Conservation (phyloP, 352 stramenopile species). For the Globisporangium rhizosaccharum region DNA sequence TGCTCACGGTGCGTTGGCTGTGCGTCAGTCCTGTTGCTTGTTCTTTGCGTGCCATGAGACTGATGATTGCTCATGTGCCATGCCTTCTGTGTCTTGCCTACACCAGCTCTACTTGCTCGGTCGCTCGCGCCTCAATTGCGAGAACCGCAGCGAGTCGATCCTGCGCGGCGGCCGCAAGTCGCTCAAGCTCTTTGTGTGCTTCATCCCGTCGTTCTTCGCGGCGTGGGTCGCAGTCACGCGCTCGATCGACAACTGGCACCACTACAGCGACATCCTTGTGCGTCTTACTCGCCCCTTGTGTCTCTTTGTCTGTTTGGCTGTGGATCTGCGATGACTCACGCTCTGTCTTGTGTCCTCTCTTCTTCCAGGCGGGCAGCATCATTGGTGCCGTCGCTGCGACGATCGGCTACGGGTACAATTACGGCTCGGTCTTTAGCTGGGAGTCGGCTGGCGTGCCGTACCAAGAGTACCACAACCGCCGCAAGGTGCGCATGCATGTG, state of each 20-base stretch:
- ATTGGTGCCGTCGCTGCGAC: constrained; percentile 52
- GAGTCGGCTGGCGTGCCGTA: constrained; percentile 25
- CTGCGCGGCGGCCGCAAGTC: constrained; percentile 49
- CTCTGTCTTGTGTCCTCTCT: background rate
- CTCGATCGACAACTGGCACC: constrained; percentile 83
- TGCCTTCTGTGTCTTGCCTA: too few species aligned
- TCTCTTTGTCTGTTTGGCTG: background rate
- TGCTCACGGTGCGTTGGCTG: constrained; percentile 43
- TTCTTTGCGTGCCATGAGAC: constrained; percentile 1
- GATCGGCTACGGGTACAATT: constrained; percentile 66
- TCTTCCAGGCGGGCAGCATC: constrained; percentile 40
- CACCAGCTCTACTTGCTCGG: constrained; percentile 63
- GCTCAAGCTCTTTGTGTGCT: constrained; percentile 66
- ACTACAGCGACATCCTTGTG: constrained; percentile 79
- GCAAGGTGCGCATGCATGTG: constrained; percentile 23
- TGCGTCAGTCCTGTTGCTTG: constrained; percentile 2
- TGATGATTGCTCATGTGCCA: too few species aligned
- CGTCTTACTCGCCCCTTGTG: constrained; percentile 1
- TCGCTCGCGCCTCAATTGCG: constrained; percentile 50
- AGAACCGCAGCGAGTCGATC: constrained; percentile 40
- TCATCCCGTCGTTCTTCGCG: constrained; percentile 48
- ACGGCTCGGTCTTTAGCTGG: constrained; percentile 49
- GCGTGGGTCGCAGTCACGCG: constrained; percentile 70
- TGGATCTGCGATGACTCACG: background rate
- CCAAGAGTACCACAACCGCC: constrained; percentile 23